Base-by-base conservation (phyloP, 1,284 basidiomycete species). In the Apiotrichum veenhuisii region DNA sequence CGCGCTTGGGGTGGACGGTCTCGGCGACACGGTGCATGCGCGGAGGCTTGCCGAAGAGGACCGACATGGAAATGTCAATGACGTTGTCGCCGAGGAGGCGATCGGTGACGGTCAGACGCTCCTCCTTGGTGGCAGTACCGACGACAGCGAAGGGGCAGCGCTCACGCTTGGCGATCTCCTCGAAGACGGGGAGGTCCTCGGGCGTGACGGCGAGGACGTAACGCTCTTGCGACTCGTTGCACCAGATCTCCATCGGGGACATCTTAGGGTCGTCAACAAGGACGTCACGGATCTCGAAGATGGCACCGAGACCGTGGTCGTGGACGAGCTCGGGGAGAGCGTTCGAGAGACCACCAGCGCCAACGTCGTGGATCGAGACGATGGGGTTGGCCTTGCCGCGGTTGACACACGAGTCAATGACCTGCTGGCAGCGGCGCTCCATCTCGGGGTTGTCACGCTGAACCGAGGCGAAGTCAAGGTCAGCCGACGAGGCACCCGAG, bases 231-330 rank as follows among this genome's bases (percentile, higher is more conserved):
- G 87, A 90, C 79, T 99, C 96, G 77, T 99, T 99, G 77, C 96
- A 98, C 95, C 95, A 99, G 60, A 98, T 98, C 79, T 98, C 95
- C 93, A 98, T 97, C 0, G 95, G 96, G 11, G 90, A 94, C 91
- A 99, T 92, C 46, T 87, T 87, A 33, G 84, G 82, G 75, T 98
- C 96, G 38, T 92, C 95, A 45, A 97, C 85, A 26, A 91, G 83
- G 10, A 98, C 86, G 66, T 98, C 89, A 20, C 95, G 82, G 67
- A 98, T 93, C 80, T 98, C 95, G 71, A 98, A 94, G n/a, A 75
- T 82, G 2, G 90, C 96, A 27, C 96, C 96, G 10, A 97, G 81
- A 38, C 83, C 85, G 4, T 91, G 89, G 75, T 98, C 95, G 74
- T 98, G 94, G 2, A 99, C 96, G 25, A 99, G 81, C 77, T 99